These are phyloP conservation scores for Picea abies DNA, from an alignment of 83 land plant species.

Conservation along the genomic window DNA sequence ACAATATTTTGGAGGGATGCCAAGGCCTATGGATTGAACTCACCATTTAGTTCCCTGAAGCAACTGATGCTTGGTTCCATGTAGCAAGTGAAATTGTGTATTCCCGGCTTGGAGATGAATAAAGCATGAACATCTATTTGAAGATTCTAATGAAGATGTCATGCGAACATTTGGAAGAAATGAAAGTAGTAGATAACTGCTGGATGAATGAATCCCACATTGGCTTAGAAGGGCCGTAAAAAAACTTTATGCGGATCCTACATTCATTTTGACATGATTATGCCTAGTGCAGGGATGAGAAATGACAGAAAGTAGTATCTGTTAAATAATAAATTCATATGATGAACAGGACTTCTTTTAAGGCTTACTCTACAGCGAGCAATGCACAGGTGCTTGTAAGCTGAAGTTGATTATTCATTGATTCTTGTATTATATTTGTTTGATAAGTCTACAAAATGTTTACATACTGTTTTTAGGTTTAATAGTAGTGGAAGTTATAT, in stretches of 20 bases:
- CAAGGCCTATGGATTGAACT: constrained; percentile 41
- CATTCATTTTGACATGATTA: background rate
- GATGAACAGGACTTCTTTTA: background rate
- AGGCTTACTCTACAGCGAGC: background rate
- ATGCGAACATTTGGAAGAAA: constrained; percentile 11
- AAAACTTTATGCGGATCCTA: background rate
- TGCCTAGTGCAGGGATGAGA: background rate
- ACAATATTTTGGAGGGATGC: constrained; percentile 52
- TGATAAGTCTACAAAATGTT: background rate
- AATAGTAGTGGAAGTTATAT: too few species aligned
- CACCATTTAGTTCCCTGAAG: constrained; percentile 40
- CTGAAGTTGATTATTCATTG: background rate
- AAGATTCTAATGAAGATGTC: background rate
- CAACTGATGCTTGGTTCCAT: constrained; percentile 35
- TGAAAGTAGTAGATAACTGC: background rate
- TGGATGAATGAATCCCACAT: background rate
- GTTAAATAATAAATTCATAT: background rate
- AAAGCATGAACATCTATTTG: background rate
- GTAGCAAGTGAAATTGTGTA: background rate
- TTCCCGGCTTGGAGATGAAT: background rate
- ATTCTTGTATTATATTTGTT: background rate
- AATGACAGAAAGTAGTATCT: background rate
- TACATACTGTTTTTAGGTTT: too few species aligned
- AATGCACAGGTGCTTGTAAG: background rate
- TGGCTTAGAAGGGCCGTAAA: background rate